A percentile compares a stretch with the other conserved stretches of the same genome.
These are phyloP conservation scores for Chaetomium globosum DNA, from an alignment of 2,329 filamentous ascomycete species.

Conservation along the genomic window DNA sequence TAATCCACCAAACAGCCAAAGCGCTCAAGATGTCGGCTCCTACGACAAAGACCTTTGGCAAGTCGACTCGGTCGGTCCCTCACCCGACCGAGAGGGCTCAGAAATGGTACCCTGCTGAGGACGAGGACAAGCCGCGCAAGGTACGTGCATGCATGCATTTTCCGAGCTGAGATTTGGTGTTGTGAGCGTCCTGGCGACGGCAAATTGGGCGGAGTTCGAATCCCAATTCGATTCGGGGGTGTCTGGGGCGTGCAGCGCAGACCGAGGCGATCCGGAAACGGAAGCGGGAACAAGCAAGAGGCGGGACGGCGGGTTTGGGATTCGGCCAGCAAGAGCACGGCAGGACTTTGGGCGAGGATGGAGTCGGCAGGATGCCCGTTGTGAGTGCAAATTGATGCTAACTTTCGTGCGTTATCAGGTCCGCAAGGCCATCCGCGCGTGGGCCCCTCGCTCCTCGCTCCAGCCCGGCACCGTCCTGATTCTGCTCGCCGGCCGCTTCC, in stretches of 20 bases:
- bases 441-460: slow-evolving; percentile 85
- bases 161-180: slow-evolving; percentile 25
- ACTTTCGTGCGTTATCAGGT: slow-evolving; percentile 60
- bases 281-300: slow-evolving; percentile 14
- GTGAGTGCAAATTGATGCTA: slow-evolving; percentile 33
- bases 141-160: slow-evolving; percentile 63
- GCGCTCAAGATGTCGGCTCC: slow-evolving; percentile 68
- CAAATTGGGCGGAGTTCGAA: slow-evolving; percentile 26
- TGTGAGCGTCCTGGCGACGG: slow-evolving; percentile 15
- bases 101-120: slow-evolving; percentile 99
- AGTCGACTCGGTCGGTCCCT: slow-evolving; percentile 90
- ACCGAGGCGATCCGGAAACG: slow-evolving; percentile 7
- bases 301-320: background rate
- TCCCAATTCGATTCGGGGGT: slow-evolving; percentile 20
- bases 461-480: slow-evolving; percentile 96
- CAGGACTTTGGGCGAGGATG: background rate
- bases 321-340: background rate
- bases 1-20: slow-evolving; percentile 40
- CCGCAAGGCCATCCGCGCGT: slow-evolving; percentile 89
- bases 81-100: slow-evolving; percentile 86
- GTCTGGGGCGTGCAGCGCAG: slow-evolving; percentile 23
- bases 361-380: background rate
- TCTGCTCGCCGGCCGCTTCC: slow-evolving; percentile 98
- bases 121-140: slow-evolving; percentile 87
- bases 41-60: slow-evolving; percentile 94